Base-by-base conservation (phyloP, 495 filamentous ascomycete species). In the Aeminium ludgeri region DNA sequence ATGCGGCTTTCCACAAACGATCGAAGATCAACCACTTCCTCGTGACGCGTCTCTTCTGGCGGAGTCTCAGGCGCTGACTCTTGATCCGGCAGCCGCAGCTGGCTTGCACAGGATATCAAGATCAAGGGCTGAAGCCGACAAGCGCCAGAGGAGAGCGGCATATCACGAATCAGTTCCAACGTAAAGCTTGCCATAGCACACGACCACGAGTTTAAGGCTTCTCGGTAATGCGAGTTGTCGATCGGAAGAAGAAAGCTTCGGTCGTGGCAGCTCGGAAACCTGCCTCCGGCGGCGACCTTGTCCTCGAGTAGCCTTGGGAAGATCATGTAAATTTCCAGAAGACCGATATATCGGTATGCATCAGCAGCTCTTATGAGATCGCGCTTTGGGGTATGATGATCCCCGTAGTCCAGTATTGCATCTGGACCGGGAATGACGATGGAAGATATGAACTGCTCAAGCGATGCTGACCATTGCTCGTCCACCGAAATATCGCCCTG, bases 271-370 rank as follows among this genome's bases (percentile, higher is more conserved):
- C 11, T 40, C 7, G 31, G 31, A 11, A 33, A 33, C n/a, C n/a
- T 30, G 8, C 3, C 16, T 23, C 25, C 38, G 27, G 38, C 23
- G 3, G 12, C 27, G n/a, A 31, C 23, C 16, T 20, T 38, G n/a
- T 23, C 29, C 17, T 32, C 27, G 1, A 40, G 17, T 31, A 40
- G 13, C 7, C 2, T 17, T 10, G 38, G 38, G 17, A 30, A 40
- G 27, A 30, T 11, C 6, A 13, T 20, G 27, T 40, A 40, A 15
- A 40, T 40, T 20, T 40, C 38, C 25, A 40, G 38, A n/a, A 40
- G 38, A 30, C 27, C 38, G 8, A 23, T 23, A 20, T 25, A 32
- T 20, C 38, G 38, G 30, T 10, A 10, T 13, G 38, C 38, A 10
- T 40, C 38, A 10, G 38, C 38, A 10, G 15, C 12, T 3, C 12